Conservation (phyloP, 306 rosid genomes). For the Canavalia gladiata region DNA sequence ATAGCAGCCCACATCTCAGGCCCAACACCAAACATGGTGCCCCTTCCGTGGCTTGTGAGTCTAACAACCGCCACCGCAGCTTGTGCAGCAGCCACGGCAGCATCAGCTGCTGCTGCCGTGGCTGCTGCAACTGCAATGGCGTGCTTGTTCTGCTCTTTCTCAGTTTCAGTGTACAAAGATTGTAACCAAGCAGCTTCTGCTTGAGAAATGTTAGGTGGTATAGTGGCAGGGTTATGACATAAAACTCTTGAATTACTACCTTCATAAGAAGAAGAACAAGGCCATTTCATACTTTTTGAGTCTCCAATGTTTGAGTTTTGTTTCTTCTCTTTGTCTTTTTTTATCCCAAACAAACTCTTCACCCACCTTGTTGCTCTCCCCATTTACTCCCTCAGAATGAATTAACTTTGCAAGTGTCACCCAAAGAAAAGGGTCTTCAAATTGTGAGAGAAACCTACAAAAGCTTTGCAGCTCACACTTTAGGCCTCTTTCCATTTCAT, state of each 20-base stretch:
- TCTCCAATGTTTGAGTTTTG: constrained; percentile 47
- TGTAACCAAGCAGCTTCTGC: constrained; percentile 89
- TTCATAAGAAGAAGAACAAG: constrained; percentile 4
- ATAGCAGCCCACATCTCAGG: constrained; percentile 76
- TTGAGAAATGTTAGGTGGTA: constrained; percentile 80
- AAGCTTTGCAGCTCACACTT: constrained; percentile 45
- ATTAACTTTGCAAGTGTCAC: background rate
- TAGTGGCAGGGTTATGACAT: constrained; percentile 74
- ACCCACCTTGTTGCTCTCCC: constrained; percentile 83
- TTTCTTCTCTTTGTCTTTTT: constrained; percentile 54
- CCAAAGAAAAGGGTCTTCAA: constrained; percentile 37
- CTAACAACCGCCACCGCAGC: constrained; percentile 90
- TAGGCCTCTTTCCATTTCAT: constrained; percentile 53
- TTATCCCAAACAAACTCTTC: constrained; percentile 78
- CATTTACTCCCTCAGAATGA: constrained; percentile 57
- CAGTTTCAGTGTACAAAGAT: constrained; percentile 66
- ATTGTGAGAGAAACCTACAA: constrained; percentile 42
- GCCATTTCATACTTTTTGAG: constrained; percentile 41
- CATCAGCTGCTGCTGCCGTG: constrained; percentile 87
- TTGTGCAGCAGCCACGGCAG: constrained; percentile 87
- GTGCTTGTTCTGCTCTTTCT: constrained; percentile 81
- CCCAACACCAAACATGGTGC: constrained; percentile 70
- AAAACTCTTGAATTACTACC: constrained; percentile 47
- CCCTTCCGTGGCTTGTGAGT: constrained; percentile 82
- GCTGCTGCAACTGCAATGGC: constrained; percentile 95